phyloP scores from a whole-genome alignment of 1,284 basidiomycete species.

The Wallemia ichthyophaga region DNA sequence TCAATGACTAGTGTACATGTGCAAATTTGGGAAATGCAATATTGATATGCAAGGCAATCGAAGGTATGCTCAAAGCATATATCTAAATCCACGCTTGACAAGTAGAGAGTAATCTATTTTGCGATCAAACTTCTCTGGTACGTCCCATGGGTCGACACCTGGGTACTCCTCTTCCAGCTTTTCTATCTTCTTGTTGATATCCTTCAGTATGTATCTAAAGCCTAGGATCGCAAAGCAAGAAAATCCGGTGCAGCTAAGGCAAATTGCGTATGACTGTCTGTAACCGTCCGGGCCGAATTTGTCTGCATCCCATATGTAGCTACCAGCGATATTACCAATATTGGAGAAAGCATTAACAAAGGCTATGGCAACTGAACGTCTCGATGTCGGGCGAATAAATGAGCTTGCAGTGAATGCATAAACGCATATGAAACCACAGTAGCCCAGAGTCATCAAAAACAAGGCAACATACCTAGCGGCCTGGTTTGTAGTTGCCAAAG shows the following conservation, averaged over 20 bases:
- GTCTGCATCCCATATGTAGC: background rate
- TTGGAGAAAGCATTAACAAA: background rate
- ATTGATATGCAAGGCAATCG: too few relatives aligned
- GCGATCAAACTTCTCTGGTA: background rate
- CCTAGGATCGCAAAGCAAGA: background rate
- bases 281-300: background rate
- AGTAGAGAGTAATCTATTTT: background rate
- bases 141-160: background rate
- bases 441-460: background rate
- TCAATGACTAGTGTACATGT: too few relatives aligned
- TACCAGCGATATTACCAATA: background rate
- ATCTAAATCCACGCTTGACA: background rate
- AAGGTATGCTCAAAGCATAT: background rate
- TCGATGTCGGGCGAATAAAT: background rate
- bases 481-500: background rate
- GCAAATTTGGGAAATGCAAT: too few relatives aligned
- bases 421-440: background rate
- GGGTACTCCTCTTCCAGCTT: background rate
- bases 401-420: background rate
- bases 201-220: background rate
- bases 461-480: background rate
- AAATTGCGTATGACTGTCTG: background rate
- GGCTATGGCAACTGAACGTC: background rate
- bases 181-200: background rate
- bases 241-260: background rate